These are phyloP conservation scores for Globisporangium splendens DNA, from an alignment of 352 stramenopile species.

Conservation along the genomic window DNA sequence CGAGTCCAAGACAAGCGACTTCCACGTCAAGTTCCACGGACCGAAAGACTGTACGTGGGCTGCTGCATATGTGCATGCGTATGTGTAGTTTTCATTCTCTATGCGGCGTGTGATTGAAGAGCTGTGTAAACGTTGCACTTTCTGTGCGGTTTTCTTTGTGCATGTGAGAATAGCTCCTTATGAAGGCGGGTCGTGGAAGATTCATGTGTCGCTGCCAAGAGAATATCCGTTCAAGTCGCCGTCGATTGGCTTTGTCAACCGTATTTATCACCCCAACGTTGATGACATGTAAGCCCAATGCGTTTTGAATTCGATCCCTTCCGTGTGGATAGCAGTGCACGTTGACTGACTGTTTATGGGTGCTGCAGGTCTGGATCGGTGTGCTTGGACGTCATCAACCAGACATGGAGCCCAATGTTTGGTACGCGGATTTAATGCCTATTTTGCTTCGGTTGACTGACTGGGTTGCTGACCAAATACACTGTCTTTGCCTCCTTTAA, in stretches of 20 bases:
- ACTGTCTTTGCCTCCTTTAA: constrained; percentile 11
- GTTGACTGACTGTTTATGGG: constrained; percentile 5
- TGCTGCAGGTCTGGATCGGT: constrained; percentile 84
- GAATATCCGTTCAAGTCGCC: constrained; percentile 94
- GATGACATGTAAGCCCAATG: constrained; percentile 79
- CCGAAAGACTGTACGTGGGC: constrained; percentile 72
- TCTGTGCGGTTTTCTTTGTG: constrained; percentile 2
- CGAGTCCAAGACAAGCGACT: constrained; percentile 77
- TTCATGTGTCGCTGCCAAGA: constrained; percentile 90
- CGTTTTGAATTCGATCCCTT: neutral
- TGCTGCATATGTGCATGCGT: neutral
- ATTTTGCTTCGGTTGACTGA: neutral
- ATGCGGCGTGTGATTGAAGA: neutral
- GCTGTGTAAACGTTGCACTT: neutral
- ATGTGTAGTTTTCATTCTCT: neutral
- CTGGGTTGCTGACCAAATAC: neutral
- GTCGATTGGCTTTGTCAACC: constrained; percentile 92
- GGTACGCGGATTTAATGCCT: constrained; percentile 30
- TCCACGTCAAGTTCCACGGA: constrained; percentile 85
- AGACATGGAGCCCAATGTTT: constrained; percentile 94
- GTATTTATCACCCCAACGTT: constrained; percentile 93
- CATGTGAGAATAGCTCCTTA: constrained; percentile 65
- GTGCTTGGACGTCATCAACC: constrained; percentile 93
- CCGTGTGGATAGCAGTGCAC: neutral
- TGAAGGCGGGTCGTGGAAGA: constrained; percentile 90